Conservation (phyloP, 192 early-diverging fungal genomes). For the Piromyces finnis region DNA sequence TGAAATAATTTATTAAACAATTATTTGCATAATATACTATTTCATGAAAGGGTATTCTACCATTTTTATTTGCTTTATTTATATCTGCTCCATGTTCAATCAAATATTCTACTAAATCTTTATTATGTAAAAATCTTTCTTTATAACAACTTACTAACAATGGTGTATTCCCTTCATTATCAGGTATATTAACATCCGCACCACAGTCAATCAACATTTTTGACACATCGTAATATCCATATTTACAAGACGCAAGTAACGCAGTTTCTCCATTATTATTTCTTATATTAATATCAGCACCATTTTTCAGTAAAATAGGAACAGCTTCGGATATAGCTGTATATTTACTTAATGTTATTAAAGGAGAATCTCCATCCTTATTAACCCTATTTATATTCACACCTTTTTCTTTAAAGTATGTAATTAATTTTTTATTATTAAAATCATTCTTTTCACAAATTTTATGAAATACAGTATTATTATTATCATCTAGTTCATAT, state of each 20-base stretch:
- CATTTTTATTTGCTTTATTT: background rate
- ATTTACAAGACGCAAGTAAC: background rate
- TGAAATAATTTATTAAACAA: too few relatives aligned
- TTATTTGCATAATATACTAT: too few relatives aligned
- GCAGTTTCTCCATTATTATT: background rate
- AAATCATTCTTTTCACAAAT: background rate
- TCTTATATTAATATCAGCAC: background rate
- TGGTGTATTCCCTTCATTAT: background rate
- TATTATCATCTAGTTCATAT: background rate
- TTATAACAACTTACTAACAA: background rate
- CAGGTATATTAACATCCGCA: background rate
- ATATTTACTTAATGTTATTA: too few relatives aligned
- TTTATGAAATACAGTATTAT: background rate
- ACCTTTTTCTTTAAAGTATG: background rate
- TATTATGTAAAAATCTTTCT: background rate
- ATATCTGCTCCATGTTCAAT: background rate
- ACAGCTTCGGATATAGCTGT: too few relatives aligned
- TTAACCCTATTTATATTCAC: too few relatives aligned
- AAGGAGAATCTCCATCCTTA: too few relatives aligned
- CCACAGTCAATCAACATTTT: too few relatives aligned
- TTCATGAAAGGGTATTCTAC: too few relatives aligned
- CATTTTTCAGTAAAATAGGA: too few relatives aligned
- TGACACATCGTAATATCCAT: background rate
- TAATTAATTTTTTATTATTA: background rate
- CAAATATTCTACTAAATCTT: background rate